Percentiles rank a stretch among this genome's conserved stretches.
phyloP scores from a whole-genome alignment of 371 early-diverging fungal species.

The Mucor saturninus region DNA sequence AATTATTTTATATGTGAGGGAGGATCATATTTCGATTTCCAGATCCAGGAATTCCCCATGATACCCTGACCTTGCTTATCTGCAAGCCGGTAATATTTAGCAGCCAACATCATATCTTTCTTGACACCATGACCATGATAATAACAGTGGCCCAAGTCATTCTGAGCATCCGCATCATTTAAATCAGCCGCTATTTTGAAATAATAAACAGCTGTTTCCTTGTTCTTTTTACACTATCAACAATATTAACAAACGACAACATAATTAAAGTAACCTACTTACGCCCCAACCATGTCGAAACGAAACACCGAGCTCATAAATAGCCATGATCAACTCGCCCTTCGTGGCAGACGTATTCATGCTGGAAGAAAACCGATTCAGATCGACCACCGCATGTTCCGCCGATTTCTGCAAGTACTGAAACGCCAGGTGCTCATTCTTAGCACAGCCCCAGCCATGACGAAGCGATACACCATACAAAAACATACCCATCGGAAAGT shows the following conservation, averaged over 20 bases:
- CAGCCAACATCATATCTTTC: conserved; percentile 76
- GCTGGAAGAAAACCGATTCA: conserved; percentile 20
- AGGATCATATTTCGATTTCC: conserved; percentile 49
- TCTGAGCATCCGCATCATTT: conserved; percentile 85
- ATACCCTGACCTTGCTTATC: conserved; percentile 80
- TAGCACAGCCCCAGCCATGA: conserved; percentile 84
- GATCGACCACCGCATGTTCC: conserved; percentile 70
- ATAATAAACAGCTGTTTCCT: conserved; percentile 86
- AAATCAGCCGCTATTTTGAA: conserved; percentile 87
- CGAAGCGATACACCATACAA: conserved; percentile 83
- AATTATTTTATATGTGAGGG: not conserved
- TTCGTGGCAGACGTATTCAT: conserved; percentile 43
- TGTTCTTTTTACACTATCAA: conserved; percentile 62
- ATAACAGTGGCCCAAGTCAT: conserved; percentile 79
- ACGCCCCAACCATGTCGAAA: conserved; percentile 95
- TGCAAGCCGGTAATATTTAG: conserved; percentile 84
- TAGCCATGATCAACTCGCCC: conserved; percentile 77
- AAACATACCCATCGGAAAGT: conserved; percentile 76
- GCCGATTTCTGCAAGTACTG: conserved; percentile 80
- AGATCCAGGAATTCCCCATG: conserved; percentile 86
- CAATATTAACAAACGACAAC: not conserved
- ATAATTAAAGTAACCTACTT: conserved; percentile 17
- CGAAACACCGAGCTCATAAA: conserved; percentile 85
- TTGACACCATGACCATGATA: conserved; percentile 82
- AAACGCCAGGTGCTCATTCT: conserved; percentile 69